Evolutionary conservation across 495 filamentous ascomycete species (phyloP).

Genomic region (Hypoxylon lenormandii): DNA sequence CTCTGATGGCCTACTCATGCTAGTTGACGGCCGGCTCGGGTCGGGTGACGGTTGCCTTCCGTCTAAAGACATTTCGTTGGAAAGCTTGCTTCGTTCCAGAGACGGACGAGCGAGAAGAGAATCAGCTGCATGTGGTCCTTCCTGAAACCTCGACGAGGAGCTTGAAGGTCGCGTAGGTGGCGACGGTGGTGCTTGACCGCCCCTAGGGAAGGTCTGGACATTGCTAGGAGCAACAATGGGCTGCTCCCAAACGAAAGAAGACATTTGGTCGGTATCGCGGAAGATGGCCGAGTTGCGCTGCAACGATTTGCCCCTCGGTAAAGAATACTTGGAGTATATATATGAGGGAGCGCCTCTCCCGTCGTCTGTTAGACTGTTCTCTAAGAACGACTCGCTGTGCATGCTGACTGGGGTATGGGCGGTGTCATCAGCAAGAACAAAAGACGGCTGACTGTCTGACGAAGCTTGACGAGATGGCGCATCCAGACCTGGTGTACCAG

Average conservation of each 20-base stretch:
- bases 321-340: slow-evolving; percentile 81
- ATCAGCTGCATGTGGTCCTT: slow-evolving; percentile 54
- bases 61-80: slow-evolving; percentile 54
- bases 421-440: slow-evolving; percentile 69
- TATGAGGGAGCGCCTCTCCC: slow-evolving; percentile 73
- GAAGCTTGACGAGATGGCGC: slow-evolving; percentile 68
- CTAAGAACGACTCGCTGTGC: slow-evolving; percentile 69
- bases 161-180: slow-evolving; percentile 65
- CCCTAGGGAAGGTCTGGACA: slow-evolving; percentile 51
- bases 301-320: slow-evolving; percentile 82
- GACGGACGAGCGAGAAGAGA: slow-evolving; percentile 56
- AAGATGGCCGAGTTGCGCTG: slow-evolving; percentile 76
- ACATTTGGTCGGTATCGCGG: slow-evolving; percentile 66
- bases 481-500: slow-evolving; percentile 73
- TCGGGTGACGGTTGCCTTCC: slow-evolving; percentile 56
- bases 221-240: slow-evolving; percentile 62
- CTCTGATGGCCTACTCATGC: slow-evolving; percentile 55
- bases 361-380: slow-evolving; percentile 54
- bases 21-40: slow-evolving; percentile 62
- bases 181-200: slow-evolving; percentile 65
- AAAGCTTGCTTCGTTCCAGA: slow-evolving; percentile 60
- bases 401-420: slow-evolving; percentile 73
- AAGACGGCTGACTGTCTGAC: slow-evolving; percentile 72
- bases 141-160: slow-evolving; percentile 55
- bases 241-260: slow-evolving; percentile 72